Conservation (phyloP, 805 yeast genomes). For the Candida khao-thaluensis region DNA sequence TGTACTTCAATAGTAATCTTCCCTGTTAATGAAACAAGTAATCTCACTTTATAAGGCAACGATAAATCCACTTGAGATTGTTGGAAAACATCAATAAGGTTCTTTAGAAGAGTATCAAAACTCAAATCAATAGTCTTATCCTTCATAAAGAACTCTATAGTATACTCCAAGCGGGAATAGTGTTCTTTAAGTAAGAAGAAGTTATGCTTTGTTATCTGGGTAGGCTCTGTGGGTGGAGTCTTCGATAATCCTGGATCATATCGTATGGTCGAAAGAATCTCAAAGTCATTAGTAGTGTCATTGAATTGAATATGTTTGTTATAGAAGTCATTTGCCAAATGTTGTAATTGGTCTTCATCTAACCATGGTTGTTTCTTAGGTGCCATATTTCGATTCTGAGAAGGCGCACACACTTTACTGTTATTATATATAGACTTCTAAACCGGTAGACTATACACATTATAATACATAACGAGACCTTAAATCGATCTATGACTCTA, state of each 20-base stretch:
- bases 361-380: slow-evolving; percentile 3
- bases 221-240: slow-evolving; percentile 24
- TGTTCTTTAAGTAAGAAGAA: slow-evolving; percentile 71
- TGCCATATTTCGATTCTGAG: background rate
- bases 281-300: slow-evolving; percentile 37
- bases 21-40: slow-evolving; percentile 30
- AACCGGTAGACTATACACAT: background rate
- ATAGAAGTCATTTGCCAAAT: slow-evolving; percentile 4
- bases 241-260: slow-evolving; percentile 61
- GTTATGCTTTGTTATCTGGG: slow-evolving; percentile 23
- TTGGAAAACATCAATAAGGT: slow-evolving; percentile 27
- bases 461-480: background rate
- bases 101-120: slow-evolving; percentile 37
- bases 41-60: slow-evolving; percentile 32
- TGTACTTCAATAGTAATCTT: slow-evolving; percentile 32
- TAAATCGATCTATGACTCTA: no score
- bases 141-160: slow-evolving; percentile 50
- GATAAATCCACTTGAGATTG: slow-evolving; percentile 18
- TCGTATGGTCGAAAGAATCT: slow-evolving; percentile 67
- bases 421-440: background rate
- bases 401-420: no score
- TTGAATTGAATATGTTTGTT: slow-evolving; percentile 1
- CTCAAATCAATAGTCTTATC: slow-evolving; percentile 33
- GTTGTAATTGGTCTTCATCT: slow-evolving; percentile 2
- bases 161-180: slow-evolving; percentile 53